Conservation (phyloP, 768 basidiomycete genomes). For the Hericium coralloides region DNA sequence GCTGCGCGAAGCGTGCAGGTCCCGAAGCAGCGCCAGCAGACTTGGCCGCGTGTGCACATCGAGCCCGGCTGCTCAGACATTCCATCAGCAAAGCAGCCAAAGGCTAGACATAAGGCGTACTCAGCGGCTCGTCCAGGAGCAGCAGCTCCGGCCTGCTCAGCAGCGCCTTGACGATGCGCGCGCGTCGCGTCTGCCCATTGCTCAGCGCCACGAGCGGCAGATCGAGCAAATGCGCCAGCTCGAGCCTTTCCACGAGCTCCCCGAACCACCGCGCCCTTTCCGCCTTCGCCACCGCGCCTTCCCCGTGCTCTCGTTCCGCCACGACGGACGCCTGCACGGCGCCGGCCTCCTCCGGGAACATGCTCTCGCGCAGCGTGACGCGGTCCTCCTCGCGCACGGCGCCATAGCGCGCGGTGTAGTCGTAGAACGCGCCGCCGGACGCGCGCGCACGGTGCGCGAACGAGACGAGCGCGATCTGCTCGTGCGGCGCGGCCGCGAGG, state of each 20-base stretch:
- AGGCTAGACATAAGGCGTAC: constrained; percentile 32
- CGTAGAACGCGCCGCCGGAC: constrained; percentile 71
- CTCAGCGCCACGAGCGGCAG: constrained; percentile 78
- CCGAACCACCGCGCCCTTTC: constrained; percentile 33
- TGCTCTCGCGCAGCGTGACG: constrained; percentile 62
- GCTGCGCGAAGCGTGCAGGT: constrained; percentile 35
- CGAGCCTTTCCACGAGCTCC: constrained; percentile 44
- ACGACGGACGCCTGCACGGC: constrained; percentile 2
- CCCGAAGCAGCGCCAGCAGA: constrained; percentile 45
- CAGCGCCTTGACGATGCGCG: constrained; percentile 73
- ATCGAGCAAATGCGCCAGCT: constrained; percentile 58
- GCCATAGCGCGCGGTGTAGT: constrained; percentile 90
- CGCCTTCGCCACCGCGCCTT: constrained; percentile 11
- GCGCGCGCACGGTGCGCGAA: constrained; percentile 54
- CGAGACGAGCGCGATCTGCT: constrained; percentile 47
- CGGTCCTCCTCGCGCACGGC: constrained; percentile 80
- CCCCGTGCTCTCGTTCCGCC: constrained; percentile 4
- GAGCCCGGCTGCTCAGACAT: constrained; percentile 54
- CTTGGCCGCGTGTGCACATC: constrained; percentile 52
- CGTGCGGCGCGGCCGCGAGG: constrained; percentile 39
- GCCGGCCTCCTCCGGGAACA: constrained; percentile 30
- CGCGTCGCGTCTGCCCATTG: constrained; percentile 87
- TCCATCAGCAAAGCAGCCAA: neutral
- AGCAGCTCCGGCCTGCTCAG: constrained; percentile 63
- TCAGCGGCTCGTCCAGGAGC: constrained; percentile 87